These are phyloP conservation scores for Mikania micrantha DNA, from an alignment of 129 eudicot species.

Conservation along the genomic window DNA sequence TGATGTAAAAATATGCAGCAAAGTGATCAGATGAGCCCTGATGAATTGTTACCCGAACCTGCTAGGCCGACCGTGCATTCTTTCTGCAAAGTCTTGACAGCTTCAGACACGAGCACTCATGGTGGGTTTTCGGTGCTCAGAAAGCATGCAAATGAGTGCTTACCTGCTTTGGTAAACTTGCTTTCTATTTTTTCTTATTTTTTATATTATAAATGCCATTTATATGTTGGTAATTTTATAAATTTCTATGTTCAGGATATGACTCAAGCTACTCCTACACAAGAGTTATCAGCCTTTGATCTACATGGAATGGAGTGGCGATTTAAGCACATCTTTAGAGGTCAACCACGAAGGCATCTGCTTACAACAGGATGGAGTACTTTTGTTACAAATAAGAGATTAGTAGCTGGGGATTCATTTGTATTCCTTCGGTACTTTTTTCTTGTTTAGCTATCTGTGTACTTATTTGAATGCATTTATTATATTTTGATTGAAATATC, in stretches of 20 bases:
- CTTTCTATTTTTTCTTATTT: background rate
- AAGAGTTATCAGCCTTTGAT: constrained; percentile 79
- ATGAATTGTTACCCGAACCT: constrained; percentile 41
- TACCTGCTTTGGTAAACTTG: constrained; percentile 67
- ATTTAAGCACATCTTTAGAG: constrained; percentile 91
- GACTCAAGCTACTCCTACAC: constrained; percentile 82
- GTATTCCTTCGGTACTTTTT: constrained; percentile 64
- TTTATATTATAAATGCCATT: background rate
- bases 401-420: constrained; percentile 92
- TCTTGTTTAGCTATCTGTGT: background rate
- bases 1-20: constrained; percentile 37
- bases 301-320: constrained; percentile 84
- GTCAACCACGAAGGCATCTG: constrained; percentile 95
- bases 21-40: constrained; percentile 65
- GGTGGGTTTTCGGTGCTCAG: constrained; percentile 95
- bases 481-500: background rate
- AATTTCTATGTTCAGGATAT: constrained; percentile 52
- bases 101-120: constrained; percentile 96
- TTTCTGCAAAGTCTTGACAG: constrained; percentile 82
- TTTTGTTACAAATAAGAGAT: constrained; percentile 82
- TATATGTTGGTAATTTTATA: background rate
- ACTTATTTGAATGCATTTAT: background rate
- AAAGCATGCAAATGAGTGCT: constrained; percentile 83
- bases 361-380: constrained; percentile 99
- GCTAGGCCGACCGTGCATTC: constrained; percentile 66